Conservation (phyloP, 1,284 basidiomycete genomes). For the Athelia psychrophila region DNA sequence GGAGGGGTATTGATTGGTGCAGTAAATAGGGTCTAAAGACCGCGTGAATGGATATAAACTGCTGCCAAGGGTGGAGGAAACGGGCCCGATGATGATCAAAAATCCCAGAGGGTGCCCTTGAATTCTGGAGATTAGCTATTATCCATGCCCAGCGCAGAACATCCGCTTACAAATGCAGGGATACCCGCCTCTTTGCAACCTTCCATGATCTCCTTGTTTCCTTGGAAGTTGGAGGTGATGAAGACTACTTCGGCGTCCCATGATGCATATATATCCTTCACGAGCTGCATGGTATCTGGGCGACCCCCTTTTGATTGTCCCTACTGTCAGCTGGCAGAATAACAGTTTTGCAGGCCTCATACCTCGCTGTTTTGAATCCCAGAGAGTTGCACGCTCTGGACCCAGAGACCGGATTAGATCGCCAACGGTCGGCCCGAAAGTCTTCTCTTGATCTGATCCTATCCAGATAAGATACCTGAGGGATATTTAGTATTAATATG, state of each 20-base stretch:
- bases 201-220: constrained; percentile 72
- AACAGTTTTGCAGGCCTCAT: too few species aligned
- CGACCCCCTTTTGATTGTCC: too few species aligned
- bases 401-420: constrained; percentile 65
- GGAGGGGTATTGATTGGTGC: too few species aligned
- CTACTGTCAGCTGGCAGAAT: too few species aligned
- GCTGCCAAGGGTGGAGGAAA: too few species aligned
- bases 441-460: constrained; percentile 76
- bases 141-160: too few species aligned
- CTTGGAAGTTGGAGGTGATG: constrained; percentile 73
- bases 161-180: constrained; percentile 68
- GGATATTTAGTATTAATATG: too few species aligned
- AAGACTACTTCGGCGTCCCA: constrained; percentile 65
- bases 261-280: constrained; percentile 61
- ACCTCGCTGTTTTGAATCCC: constrained; percentile 69
- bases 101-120: neutral
- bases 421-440: constrained; percentile 73
- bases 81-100: too few species aligned
- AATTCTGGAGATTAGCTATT: neutral
- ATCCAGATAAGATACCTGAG: too few species aligned
- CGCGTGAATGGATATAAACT: too few species aligned
- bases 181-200: constrained; percentile 75
- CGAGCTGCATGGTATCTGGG: constrained; percentile 73
- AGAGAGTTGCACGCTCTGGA: constrained; percentile 66
- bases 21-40: too few species aligned